These are phyloP conservation scores for Magnolia sinica DNA, from an alignment of 164 flowering plant species.

Conservation along the genomic window DNA sequence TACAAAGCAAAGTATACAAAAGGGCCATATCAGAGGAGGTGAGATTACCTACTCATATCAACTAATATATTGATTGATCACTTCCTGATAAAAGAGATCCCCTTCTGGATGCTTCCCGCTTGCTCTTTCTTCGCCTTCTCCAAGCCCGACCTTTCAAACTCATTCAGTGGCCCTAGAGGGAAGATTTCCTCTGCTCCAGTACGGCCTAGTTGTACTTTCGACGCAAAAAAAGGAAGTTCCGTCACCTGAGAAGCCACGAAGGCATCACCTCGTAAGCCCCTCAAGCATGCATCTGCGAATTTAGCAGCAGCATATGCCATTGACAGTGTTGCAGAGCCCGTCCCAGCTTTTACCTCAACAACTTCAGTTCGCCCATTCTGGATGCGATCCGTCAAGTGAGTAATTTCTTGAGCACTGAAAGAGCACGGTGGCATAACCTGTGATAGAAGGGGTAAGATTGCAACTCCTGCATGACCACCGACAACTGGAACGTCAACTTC, in stretches of 20 bases:
- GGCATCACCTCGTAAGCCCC: constrained; percentile 84
- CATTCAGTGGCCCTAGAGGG: constrained; percentile 81
- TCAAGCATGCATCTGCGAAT: constrained; percentile 88
- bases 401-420: constrained; percentile 11
- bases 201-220: constrained; percentile 83
- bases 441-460: constrained; percentile 37
- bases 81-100: constrained; percentile 63
- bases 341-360: constrained; percentile 51
- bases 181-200: constrained; percentile 76
- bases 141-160: constrained; percentile 83
- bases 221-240: constrained; percentile 90
- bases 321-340: constrained; percentile 96
- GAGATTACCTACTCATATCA: no score
- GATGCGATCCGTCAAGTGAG: constrained; percentile 10
- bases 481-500: constrained; percentile 41
- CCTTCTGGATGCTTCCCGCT: constrained; percentile 78
- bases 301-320: constrained; percentile 98
- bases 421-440: constrained; percentile 30
- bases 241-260: constrained; percentile 91
- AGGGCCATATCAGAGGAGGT: no score
- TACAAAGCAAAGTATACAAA: no score
- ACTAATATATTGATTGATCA: constrained; percentile 17
- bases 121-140: constrained; percentile 92
- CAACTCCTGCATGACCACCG: constrained; percentile 39
- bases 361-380: constrained; percentile 16